These are phyloP conservation scores for Leccinum variicolor DNA, from an alignment of 768 basidiomycete species.

Conservation along the genomic window DNA sequence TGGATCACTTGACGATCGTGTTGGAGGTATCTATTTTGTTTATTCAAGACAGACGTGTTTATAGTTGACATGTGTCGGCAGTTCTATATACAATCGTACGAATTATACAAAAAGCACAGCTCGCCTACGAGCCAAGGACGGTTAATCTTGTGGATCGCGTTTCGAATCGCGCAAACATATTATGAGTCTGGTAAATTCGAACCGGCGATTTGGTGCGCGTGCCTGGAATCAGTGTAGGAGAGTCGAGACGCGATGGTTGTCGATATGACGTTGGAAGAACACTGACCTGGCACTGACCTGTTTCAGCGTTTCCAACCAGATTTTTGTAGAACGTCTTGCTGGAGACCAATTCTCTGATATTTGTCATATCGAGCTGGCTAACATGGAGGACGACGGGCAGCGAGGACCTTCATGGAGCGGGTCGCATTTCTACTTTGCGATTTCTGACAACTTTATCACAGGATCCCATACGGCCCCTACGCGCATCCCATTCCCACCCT, in stretches of 20 bases:
- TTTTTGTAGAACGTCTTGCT: constrained; percentile 49
- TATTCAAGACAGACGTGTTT: no score
- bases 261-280: no score
- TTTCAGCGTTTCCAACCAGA: constrained; percentile 1
- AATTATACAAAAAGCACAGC: background rate
- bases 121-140: background rate
- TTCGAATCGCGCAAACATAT: background rate
- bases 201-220: background rate
- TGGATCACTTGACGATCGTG: background rate
- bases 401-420: no score
- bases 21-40: no score
- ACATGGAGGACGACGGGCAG: no score
- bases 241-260: no score
- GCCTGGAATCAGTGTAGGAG: background rate
- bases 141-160: background rate
- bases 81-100: background rate
- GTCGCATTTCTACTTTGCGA: no score
- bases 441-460: no score
- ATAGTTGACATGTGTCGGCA: background rate
- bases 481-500: no score
- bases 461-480: no score
- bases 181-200: background rate
- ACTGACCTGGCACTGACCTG: background rate
- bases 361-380: no score
- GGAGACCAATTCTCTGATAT: constrained; percentile 53